Conservation (phyloP, 768 basidiomycete genomes). For the Calocybe gangraenosa region DNA sequence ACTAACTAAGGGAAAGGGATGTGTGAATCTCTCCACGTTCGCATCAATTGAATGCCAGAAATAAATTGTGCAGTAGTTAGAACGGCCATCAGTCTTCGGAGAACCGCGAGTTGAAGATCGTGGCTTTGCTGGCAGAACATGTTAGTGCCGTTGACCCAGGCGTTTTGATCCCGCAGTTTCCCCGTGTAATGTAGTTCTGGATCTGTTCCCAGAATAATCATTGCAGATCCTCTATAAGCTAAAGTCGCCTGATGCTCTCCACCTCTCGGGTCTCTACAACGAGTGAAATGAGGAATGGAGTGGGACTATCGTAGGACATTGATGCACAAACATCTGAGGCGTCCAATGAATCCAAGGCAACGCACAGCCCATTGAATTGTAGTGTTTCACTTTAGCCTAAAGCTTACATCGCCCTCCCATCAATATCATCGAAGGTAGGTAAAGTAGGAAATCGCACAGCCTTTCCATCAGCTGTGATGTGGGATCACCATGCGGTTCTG, state of each 20-base stretch:
- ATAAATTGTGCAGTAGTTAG: background rate
- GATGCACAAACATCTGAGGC: conserved; percentile 9
- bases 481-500: conserved; percentile 10
- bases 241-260: background rate
- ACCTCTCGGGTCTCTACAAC: background rate
- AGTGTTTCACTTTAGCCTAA: conserved; percentile 8
- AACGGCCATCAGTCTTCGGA: conserved; percentile 1
- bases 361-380: conserved; percentile 8
- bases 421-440: conserved; percentile 14
- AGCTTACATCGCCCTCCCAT: conserved; percentile 5
- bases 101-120: background rate
- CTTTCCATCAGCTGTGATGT: conserved; percentile 3
- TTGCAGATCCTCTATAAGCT: too few species aligned
- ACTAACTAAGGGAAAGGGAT: background rate
- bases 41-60: background rate
- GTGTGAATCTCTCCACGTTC: background rate
- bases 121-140: conserved; percentile 9
- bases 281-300: background rate
- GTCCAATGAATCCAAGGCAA: conserved; percentile 13
- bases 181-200: too few species aligned
- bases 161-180: background rate
- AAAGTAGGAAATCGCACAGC: conserved; percentile 20
- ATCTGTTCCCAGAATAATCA: too few species aligned
- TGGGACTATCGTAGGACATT: background rate
- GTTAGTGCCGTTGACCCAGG: conserved; percentile 8